Evolutionary conservation across 345 rosid species (phyloP).

Genomic region (Garcia nutans): DNA sequence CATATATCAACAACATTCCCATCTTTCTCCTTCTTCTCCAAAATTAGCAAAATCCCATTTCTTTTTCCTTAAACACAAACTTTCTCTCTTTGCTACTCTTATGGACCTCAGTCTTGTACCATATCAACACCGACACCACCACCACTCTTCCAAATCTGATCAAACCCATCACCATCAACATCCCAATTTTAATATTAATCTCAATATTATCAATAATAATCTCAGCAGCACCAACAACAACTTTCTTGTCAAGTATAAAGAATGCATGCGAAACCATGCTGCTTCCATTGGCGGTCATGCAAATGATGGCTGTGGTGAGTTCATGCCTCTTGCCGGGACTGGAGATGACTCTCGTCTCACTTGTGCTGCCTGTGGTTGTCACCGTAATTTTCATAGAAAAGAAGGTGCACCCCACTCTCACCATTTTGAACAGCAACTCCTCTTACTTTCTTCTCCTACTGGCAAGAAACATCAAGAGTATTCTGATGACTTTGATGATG

Average conservation of each 20-base stretch:
- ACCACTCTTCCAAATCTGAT: not conserved
- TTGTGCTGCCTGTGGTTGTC: constrained; percentile 59
- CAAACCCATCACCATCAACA: not conserved
- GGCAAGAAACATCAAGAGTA: not conserved
- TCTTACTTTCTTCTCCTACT: constrained; percentile 20
- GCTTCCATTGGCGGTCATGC: constrained; percentile 54
- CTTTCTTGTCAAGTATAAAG: constrained; percentile 12
- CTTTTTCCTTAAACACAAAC: not conserved
- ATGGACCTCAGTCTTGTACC: constrained; percentile 32
- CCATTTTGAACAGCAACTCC: not conserved
- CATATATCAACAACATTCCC: no score
- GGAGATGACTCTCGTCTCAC: constrained; percentile 27
- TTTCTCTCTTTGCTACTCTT: not conserved
- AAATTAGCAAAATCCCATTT: not conserved
- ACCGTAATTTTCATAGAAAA: constrained; percentile 50
- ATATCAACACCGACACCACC: constrained; percentile 11
- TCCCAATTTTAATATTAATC: not conserved
- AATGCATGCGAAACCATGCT: constrained; percentile 46
- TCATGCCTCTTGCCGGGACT: constrained; percentile 37
- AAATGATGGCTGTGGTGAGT: constrained; percentile 58
- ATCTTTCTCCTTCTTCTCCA: not conserved
- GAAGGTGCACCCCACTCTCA: constrained; percentile 17
- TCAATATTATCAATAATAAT: no score
- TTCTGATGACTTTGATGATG: not conserved
- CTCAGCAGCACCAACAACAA: not conserved